phyloP scores from a whole-genome alignment of 805 yeast species.

The Wickerhamomyces sydowiorum region DNA sequence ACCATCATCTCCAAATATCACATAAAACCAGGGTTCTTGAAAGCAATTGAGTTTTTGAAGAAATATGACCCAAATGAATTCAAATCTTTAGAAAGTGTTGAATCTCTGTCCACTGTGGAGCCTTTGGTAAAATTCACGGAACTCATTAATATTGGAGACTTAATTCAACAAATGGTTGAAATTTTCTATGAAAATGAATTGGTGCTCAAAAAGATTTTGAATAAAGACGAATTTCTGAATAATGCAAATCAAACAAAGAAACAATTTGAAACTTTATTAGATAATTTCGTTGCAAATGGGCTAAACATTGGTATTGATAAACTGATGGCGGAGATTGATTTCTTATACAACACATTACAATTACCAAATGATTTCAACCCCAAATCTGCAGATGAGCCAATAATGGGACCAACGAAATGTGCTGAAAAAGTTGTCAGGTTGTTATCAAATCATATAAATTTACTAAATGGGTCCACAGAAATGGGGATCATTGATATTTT shows the following conservation, averaged over 20 bases:
- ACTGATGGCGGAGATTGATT: constrained; percentile 73
- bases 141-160: constrained; percentile 86
- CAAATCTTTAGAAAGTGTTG: constrained; percentile 27
- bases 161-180: constrained; percentile 87
- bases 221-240: constrained; percentile 73
- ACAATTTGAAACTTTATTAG: constrained; percentile 73
- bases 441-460: constrained; percentile 62
- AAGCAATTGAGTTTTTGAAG: constrained; percentile 65
- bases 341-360: constrained; percentile 48
- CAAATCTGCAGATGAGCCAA: constrained; percentile 16
- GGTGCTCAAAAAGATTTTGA: constrained; percentile 46
- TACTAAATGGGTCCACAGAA: constrained; percentile 79
- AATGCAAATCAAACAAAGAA: constrained; percentile 76
- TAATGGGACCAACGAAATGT: constrained; percentile 53
- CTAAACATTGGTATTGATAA: constrained; percentile 89
- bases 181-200: constrained; percentile 88
- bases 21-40: constrained; percentile 77
- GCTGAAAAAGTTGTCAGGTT: constrained; percentile 59
- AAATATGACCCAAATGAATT: constrained; percentile 59
- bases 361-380: constrained; percentile 62
- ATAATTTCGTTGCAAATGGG: constrained; percentile 89
- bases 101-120: constrained; percentile 43
- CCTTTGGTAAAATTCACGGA: constrained; percentile 87
- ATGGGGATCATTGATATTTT: constrained; percentile 85
- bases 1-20: constrained; percentile 65